These are phyloP conservation scores for Vitis rotundifolia DNA, from an alignment of 164 flowering plant species.

Conservation along the genomic window DNA sequence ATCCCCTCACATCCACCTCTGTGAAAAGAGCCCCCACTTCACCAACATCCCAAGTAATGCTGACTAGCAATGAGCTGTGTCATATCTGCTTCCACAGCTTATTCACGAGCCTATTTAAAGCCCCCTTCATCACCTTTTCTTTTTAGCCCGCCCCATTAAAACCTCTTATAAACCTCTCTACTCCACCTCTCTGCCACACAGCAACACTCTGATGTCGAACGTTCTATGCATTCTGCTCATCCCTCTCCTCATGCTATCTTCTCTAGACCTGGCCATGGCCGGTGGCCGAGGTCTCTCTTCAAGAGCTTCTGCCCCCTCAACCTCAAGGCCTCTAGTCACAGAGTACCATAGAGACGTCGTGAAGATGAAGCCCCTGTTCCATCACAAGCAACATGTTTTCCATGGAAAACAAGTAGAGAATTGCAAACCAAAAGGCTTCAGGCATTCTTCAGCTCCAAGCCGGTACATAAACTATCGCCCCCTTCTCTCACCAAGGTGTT, in stretches of 20 bases:
- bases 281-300: conserved; percentile 14
- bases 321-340: conserved; percentile 18
- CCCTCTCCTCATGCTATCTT: conserved; percentile 20
- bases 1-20: conserved; percentile 20
- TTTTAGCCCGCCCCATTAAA: conserved; percentile 5
- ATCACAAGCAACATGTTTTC: conserved; percentile 23
- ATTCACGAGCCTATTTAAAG: conserved; percentile 54
- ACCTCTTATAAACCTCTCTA: conserved; percentile 6
- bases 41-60: conserved; percentile 11
- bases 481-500: conserved; percentile 29
- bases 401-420: conserved; percentile 30
- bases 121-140: conserved; percentile 4
- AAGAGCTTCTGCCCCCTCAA: conserved; percentile 11
- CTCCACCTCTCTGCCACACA: background rate
- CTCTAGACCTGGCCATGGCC: conserved; percentile 12
- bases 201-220: background rate
- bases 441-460: conserved; percentile 74
- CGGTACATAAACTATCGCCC: conserved; percentile 56
- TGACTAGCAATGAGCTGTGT: conserved; percentile 38
- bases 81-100: conserved; percentile 7
- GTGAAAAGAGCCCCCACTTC: conserved; percentile 17
- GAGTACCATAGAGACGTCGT: background rate
- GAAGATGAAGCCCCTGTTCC: conserved; percentile 24
- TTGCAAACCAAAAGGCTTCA: conserved; percentile 71
- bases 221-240: conserved; percentile 8